Base-by-base conservation (phyloP, 179 eudicot genomes). In the Pouteria campechiana region DNA sequence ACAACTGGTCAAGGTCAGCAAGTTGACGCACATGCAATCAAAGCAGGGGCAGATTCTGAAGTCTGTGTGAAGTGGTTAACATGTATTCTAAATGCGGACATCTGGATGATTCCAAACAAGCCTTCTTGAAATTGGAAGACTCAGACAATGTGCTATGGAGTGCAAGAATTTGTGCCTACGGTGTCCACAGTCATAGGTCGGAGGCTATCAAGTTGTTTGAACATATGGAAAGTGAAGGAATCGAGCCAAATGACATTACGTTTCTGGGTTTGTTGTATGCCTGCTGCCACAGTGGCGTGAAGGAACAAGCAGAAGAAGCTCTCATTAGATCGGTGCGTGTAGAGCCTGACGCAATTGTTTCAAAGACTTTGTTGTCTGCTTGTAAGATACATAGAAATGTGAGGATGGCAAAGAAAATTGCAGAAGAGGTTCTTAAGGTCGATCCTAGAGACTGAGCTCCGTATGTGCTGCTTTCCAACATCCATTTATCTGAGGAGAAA, bases 61-160 rank as follows among this genome's bases (percentile, higher is more conserved):
- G 63, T 60, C 30, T 50, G 76, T 38, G 94, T 81, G 6, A 54
- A 8, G 53, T 88, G 20, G 58, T 88, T 47, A 84, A 88, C 72
- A 78, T 88, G 94, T 88, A 83, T 60, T 88, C 97, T 2, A 65
- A 67, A 58, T 77, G 94, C 43, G 97, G 94, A 19, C 78, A 82
- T 52, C 64, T 83, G 58, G 78, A 83, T 17, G 82, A 83, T 18
- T 77, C 97, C 8, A 47, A 59, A 17, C 79, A 62, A 66, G 67
- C 63, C 24, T 88, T 88, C 58, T 48, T 9, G 6, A 74, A 73
- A 32, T 64, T 63, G 22, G 56, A 38, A 37, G 64, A 58, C 12
- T 70, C 55, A 12, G 88, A 88, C 61, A 44, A 58, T 50, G 82
- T 88, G 9, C 40, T 69, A 6, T 83, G 78, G 84, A 80, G 82